Evolutionary conservation across 2,329 filamentous ascomycete genomes (phyloP), one percentile per base, ranked within the genome.

Genomic region (Botrytis elliptica): DNA sequence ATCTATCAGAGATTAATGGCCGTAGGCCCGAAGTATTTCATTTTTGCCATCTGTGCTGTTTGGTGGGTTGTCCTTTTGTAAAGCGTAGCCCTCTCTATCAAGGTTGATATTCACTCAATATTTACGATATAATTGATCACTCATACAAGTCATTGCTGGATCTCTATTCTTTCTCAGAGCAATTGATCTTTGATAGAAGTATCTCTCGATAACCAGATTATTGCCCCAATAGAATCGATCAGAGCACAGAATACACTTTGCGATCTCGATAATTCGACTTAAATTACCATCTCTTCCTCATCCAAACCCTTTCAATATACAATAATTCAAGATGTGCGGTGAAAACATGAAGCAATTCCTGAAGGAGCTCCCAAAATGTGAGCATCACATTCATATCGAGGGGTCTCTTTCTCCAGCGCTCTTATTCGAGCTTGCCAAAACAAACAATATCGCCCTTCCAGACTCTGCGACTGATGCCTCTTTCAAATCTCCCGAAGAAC

Each of bases 341-440:
- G 72, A 75, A 20, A 71, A 66, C 57, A 73, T 74, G 71, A 77
- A 78, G 82, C 81, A 84, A 60, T 89, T 93, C 80, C 85, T 94
- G 55, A 82, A 84, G 70, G 86, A 86, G 46, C 87, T 95, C 44
- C 92, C 92, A 76, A 95, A 95, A 85, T 93, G 91, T 83, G 93
- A 95, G 81, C 92, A 94, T 80, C 93, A 95, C 83, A 88, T 95
- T 71, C 93, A 95, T 81, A 86, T 95, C 49, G 92, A 95, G 82
- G 93, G 93, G 72, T 91, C 91, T 20, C 86, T 95, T 55, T 89
- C 90, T 59, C 91, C 92, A 1, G 83, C 86, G 72, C 85, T 94
- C 57, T 88, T 94, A 75, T 95, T 94, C 84, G 79, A 85, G 44
- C 88, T 95, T 8, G 91, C 93, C 9, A 80, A 83, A 52, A 88